phyloP scores from a whole-genome alignment of 2,329 filamentous ascomycete species.

The Colletotrichum lini region DNA sequence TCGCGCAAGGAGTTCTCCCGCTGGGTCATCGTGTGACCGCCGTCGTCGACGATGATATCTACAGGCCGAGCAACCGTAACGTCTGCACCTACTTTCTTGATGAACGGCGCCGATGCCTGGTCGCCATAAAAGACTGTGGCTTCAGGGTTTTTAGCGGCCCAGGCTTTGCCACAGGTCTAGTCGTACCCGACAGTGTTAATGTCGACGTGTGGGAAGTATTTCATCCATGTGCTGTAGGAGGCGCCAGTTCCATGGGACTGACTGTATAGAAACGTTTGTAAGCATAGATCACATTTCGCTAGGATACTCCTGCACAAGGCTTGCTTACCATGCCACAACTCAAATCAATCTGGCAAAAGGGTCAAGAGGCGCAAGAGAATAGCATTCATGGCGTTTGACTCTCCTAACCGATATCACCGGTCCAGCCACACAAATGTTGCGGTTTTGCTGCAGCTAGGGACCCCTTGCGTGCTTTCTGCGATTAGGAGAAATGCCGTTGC shows the following conservation, averaged over 20 bases:
- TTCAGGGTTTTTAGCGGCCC: neutral
- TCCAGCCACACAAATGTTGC: neutral
- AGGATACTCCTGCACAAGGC: accelerated
- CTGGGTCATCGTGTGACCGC: neutral
- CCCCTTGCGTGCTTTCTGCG: neutral
- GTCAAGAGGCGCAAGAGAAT: neutral
- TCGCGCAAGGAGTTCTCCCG: neutral
- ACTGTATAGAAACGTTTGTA: neutral
- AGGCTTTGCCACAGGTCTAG: neutral
- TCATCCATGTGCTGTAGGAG: neutral
- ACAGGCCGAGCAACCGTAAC: neutral
- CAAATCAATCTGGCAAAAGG: neutral
- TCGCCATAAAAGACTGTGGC: neutral
- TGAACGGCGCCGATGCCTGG: neutral
- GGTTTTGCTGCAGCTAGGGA: neutral
- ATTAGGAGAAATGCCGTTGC: too few species aligned
- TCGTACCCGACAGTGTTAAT: neutral
- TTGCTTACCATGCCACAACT: neutral
- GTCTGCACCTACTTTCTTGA: neutral
- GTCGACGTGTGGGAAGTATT: neutral
- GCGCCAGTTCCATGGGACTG: neutral
- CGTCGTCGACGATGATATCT: neutral
- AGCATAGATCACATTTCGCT: neutral
- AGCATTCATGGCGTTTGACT: neutral
- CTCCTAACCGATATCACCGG: too few species aligned